Evolutionary conservation across 2,329 filamentous ascomycete species (phyloP).

Genomic region (Colletotrichum melonis): DNA sequence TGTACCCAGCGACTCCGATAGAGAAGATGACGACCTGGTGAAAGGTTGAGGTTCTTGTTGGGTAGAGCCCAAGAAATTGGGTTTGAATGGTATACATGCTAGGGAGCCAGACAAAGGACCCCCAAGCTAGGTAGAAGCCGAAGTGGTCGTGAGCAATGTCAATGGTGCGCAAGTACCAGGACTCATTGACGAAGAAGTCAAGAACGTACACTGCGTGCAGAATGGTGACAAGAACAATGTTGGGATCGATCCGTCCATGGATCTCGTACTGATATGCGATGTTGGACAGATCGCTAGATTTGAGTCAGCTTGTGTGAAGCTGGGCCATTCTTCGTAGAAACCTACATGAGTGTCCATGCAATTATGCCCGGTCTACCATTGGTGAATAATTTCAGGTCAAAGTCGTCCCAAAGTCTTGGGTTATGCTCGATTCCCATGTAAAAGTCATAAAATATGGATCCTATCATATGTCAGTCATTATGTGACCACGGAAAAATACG

Average conservation of each 20-base stretch:
- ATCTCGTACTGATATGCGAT: not conserved
- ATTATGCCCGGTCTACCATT: conserved; percentile 61
- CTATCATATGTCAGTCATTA: conserved; percentile 35
- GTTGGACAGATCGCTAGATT: not conserved
- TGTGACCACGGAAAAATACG: not conserved
- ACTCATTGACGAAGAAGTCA: conserved; percentile 61
- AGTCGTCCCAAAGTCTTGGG: conserved; percentile 52
- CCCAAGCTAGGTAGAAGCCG: conserved; percentile 58
- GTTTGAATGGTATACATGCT: conserved; percentile 59
- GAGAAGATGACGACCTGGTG: conserved; percentile 31
- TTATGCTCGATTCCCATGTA: conserved; percentile 61
- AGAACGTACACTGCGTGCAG: conserved; percentile 58
- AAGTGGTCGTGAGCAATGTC: conserved; percentile 58
- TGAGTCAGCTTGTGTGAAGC: not conserved
- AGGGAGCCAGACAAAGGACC: conserved; percentile 57
- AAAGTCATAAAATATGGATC: conserved; percentile 53
- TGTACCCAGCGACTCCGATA: conserved; percentile 48
- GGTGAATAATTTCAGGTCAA: conserved; percentile 60
- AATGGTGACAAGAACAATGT: conserved; percentile 54
- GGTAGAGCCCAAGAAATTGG: conserved; percentile 58
- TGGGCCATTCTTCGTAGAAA: not conserved
- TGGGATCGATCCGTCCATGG: not conserved
- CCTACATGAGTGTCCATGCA: conserved; percentile 58
- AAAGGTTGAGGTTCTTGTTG: conserved; percentile 43
- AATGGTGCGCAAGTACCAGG: conserved; percentile 60